phyloP scores from a whole-genome alignment of 768 basidiomycete genomes.

The Amanita rubescens region DNA sequence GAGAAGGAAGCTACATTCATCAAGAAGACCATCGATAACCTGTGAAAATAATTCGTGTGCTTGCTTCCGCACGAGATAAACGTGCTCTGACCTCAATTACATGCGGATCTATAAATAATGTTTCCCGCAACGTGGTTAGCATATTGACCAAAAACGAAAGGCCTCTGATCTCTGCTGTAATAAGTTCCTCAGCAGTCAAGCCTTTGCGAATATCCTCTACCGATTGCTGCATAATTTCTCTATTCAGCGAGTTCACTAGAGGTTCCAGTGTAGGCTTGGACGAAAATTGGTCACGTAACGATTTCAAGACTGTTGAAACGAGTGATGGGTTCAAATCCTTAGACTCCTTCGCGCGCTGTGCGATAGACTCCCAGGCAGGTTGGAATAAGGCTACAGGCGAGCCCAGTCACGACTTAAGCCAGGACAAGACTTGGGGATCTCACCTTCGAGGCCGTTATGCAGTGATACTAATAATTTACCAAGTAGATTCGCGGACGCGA shows the following conservation, averaged over 20 bases:
- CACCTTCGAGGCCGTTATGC: slow-evolving; percentile 21
- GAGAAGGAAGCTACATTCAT: slow-evolving; percentile 29
- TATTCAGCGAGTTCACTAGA: slow-evolving; percentile 9
- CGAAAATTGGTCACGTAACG: slow-evolving; percentile 34
- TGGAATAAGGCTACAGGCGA: slow-evolving; percentile 28
- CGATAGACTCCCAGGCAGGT: slow-evolving; percentile 40
- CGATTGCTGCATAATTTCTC: background rate
- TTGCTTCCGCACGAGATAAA: background rate
- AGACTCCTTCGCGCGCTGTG: slow-evolving; percentile 19
- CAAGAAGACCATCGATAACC: slow-evolving; percentile 40
- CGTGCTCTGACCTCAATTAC: slow-evolving; percentile 36
- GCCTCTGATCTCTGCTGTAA: background rate
- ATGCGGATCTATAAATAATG: slow-evolving; percentile 36
- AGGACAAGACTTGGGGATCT: background rate
- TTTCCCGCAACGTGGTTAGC: slow-evolving; percentile 43
- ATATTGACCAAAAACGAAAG: slow-evolving; percentile 31
- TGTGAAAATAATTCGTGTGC: slow-evolving; percentile 15
- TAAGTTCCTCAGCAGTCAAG: background rate
- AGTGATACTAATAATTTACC: slow-evolving; percentile 34
- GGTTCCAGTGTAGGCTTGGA: slow-evolving; percentile 14
- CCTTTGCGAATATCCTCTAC: slow-evolving; percentile 9
- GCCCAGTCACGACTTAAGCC: background rate
- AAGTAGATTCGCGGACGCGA: slow-evolving; percentile 35
- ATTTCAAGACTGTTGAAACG: slow-evolving; percentile 39
- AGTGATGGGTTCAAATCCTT: slow-evolving; percentile 21